Conservation (phyloP, 2,329 filamentous ascomycete genomes). For the Lachnellula occidentalis region DNA sequence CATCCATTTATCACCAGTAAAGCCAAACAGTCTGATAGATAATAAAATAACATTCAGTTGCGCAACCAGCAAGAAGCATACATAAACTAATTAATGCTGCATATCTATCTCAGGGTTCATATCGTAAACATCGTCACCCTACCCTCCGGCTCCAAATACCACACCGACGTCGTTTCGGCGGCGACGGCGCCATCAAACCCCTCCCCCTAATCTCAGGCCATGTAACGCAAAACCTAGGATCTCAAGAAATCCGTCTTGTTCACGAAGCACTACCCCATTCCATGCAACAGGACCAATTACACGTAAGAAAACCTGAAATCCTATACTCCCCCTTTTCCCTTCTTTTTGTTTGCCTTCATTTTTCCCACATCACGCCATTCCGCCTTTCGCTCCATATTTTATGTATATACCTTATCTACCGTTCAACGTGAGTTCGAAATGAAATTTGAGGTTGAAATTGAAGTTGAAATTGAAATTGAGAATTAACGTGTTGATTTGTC, state of each 20-base stretch:
- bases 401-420: too few relatives aligned
- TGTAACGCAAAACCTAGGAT: slow-evolving; percentile 39
- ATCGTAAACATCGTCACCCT: slow-evolving; percentile 55
- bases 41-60: neutral
- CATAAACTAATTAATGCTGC: neutral
- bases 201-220: slow-evolving; percentile 44
- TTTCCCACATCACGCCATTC: too few relatives aligned
- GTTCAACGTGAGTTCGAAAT: too few relatives aligned
- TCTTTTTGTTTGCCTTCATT: too few relatives aligned
- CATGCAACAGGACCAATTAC: slow-evolving; percentile 37
- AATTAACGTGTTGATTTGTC: too few relatives aligned
- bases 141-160: slow-evolving; percentile 43
- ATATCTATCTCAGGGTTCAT: slow-evolving; percentile 43
- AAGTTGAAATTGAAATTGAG: too few relatives aligned
- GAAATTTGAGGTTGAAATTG: too few relatives aligned
- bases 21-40: too few relatives aligned
- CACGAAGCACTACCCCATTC: slow-evolving; percentile 44
- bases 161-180: slow-evolving; percentile 60
- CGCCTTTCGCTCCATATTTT: too few relatives aligned
- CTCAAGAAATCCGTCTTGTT: slow-evolving; percentile 50
- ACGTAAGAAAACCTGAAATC: slow-evolving; percentile 18
- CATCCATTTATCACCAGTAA: too few relatives aligned
- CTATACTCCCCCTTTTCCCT: too few relatives aligned
- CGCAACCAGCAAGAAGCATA: neutral
- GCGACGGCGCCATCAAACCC: slow-evolving; percentile 53